Base-by-base conservation (phyloP, 1,284 basidiomycete species). In the Tranzscheliella williamsii region DNA sequence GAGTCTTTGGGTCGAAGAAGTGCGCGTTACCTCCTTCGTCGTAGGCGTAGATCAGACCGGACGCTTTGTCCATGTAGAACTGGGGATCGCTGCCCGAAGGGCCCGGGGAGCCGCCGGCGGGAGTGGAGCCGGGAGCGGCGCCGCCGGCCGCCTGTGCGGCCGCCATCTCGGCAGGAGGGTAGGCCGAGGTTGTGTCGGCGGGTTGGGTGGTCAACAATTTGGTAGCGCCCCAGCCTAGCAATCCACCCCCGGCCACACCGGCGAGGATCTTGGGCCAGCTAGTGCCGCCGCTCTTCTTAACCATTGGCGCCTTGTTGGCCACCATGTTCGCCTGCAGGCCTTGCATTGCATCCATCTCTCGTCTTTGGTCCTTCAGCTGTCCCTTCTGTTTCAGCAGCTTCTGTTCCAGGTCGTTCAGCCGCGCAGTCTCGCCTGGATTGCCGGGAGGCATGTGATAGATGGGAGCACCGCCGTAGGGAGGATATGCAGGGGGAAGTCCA, bases 201-300 rank as follows among this genome's bases (percentile, higher is more conserved):
- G 58, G 58, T 30, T 54, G 55, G 36, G 52, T 55, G 35, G 42
- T 43, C 16, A 62, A 38, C 15, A 52, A 9, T 23, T 50, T 62
- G 22, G 58, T 55, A 5, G 33, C 9, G 11, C 36, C 29, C 12
- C 22, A 43, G 18, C 50, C 56, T 6, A 9, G 21, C 6, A 1
- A 26, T 18, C 17, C 7, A 52, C 47, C 58, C 20, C 26, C 58
- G 12, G 4, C 24, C 1, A 35, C 6, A n/a, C 4, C 21, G 7
- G 30, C 4, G 6, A 31, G 24, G 11, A 62, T 11, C 11, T 22
- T 16, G 8, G 26, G 9, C 26, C 22, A 17, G 11, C 31, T 43
- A 5, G 43, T 37, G 4, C 20, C 24, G 4, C 50, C 50, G 12
- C 29, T 22, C 39, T 42, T 50, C 37, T 38, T 42, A 13, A 30